Conservation (phyloP, 495 filamentous ascomycete species). For the Symbiotaphrina buchneri region DNA sequence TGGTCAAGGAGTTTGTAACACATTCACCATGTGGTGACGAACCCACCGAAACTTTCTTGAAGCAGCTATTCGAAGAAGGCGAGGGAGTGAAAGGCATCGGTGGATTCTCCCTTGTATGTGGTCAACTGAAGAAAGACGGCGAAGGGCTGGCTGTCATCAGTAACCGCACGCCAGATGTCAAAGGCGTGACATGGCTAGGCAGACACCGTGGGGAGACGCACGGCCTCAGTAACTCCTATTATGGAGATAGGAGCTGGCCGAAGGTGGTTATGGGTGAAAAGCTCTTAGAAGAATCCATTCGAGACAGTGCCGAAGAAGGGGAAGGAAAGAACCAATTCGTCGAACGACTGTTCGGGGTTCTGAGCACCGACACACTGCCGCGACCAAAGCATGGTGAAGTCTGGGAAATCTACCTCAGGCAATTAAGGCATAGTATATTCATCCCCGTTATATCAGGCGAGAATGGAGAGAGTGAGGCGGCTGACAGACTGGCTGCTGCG, state of each 20-base stretch:
- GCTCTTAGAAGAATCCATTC: slow-evolving; percentile 22
- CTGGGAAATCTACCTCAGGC: slow-evolving; percentile 45
- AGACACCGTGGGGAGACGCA: slow-evolving; percentile 36
- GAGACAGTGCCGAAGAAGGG: slow-evolving; percentile 18
- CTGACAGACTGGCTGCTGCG: slow-evolving; percentile 11
- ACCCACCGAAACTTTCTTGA: slow-evolving; percentile 40
- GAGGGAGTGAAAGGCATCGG: slow-evolving; percentile 55
- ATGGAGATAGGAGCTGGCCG: slow-evolving; percentile 53
- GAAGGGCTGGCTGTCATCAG: slow-evolving; percentile 55
- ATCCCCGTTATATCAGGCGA: slow-evolving; percentile 47
- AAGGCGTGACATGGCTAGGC: slow-evolving; percentile 48
- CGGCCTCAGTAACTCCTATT: slow-evolving; percentile 72
- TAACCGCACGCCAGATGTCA: slow-evolving; percentile 49
- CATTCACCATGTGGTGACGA: slow-evolving; percentile 5
- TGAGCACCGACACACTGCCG: slow-evolving; percentile 56
- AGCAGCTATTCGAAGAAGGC: slow-evolving; percentile 33
- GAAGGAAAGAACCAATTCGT: slow-evolving; percentile 39
- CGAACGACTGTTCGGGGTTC: slow-evolving; percentile 39
- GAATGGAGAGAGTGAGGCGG: slow-evolving; percentile 20
- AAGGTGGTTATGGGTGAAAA: slow-evolving; percentile 47
- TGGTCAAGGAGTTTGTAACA: slow-evolving; percentile 25
- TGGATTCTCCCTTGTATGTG: slow-evolving; percentile 83
- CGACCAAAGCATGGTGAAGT: slow-evolving; percentile 24
- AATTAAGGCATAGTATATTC: slow-evolving; percentile 63
- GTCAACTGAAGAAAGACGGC: slow-evolving; percentile 29